A percentile compares a stretch with the other conserved stretches of the same genome.
Evolutionary conservation across 345 rosid genomes (phyloP).

Genomic region (Eucalyptus rudis): DNA sequence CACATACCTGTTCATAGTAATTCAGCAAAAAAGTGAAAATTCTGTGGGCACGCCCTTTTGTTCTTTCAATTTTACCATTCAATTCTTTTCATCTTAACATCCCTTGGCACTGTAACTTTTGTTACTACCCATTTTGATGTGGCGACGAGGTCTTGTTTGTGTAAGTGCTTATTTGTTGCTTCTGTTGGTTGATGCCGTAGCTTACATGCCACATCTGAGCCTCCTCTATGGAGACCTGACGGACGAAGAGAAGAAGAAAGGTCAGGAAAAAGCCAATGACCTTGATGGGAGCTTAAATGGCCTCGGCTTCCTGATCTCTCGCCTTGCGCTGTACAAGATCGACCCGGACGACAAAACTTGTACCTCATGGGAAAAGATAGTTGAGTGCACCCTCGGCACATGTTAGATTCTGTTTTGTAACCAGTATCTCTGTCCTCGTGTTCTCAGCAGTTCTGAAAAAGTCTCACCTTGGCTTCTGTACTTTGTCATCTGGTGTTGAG

Average conservation of each 20-base stretch:
- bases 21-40: background rate
- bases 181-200: conserved; percentile 10
- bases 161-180: background rate
- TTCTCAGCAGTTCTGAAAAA: background rate
- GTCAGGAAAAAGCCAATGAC: conserved; percentile 39
- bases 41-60: background rate
- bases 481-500: background rate
- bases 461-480: background rate
- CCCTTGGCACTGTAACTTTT: background rate
- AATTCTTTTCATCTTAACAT: background rate
- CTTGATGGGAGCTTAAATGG: conserved; percentile 38
- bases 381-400: conserved; percentile 34
- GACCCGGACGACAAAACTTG: conserved; percentile 47
- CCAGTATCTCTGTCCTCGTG: background rate
- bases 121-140: background rate
- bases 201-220: conserved; percentile 90
- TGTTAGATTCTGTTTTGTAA: conserved; percentile 1
- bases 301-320: conserved; percentile 38
- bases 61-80: background rate
- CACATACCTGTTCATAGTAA: background rate
- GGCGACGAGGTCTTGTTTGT: fast-evolving
- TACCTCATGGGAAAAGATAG: conserved; percentile 70
- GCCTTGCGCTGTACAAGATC: conserved; percentile 54
- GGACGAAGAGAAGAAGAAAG: conserved; percentile 68
- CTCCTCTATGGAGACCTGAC: conserved; percentile 59